Evolutionary conservation across 192 early-diverging fungal species (phyloP), one percentile per base, ranked within the genome.

Genomic region (Gigaspora rosea): DNA sequence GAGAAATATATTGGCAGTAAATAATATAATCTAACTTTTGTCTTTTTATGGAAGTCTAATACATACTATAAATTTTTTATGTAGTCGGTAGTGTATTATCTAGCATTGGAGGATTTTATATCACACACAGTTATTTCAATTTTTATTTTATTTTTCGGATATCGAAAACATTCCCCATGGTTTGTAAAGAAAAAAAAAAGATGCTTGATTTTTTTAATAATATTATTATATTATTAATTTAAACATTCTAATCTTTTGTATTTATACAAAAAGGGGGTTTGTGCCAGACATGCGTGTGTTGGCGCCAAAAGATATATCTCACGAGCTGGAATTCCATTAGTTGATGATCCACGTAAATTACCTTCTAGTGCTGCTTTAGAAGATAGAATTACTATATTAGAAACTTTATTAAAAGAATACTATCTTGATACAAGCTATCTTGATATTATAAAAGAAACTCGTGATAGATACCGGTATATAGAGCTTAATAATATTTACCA

Each of bases 331-430:
- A 64, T 64, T 27, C 62, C 62, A 64, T 32, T 64, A 32, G 22
- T 12, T 27, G 62, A 64, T 13, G 12, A 36, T 35, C n/a, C 27
- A 27, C 12, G 27, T 27, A 32, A 64, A 64, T 20, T 16, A 15
- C 62, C 62, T 35, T 13, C 16, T 22, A 20, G 12, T 64, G 16
- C 62, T 27, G 13, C 62, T 10, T 35, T 64, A 35, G 62, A 64
- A 64, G 27, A 13, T n/a, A 18, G 62, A 22, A 15, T 64, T 27
- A 4, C 16, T 8, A 64, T 64, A 22, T 15, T 64, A 64, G 62
- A 64, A 32, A 32, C 62, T 6, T 36, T 64, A 13, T 32, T 64
- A 64, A 27, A 36, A 64, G 62, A 64, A 64, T 64, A 64, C 15
- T 27, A 35, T 27, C 16, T 64, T 15, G 62, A 64, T 64, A 8